Evolutionary conservation across 805 yeast species (phyloP).

Genomic region (Hemisphaericaspora nanyangensis): DNA sequence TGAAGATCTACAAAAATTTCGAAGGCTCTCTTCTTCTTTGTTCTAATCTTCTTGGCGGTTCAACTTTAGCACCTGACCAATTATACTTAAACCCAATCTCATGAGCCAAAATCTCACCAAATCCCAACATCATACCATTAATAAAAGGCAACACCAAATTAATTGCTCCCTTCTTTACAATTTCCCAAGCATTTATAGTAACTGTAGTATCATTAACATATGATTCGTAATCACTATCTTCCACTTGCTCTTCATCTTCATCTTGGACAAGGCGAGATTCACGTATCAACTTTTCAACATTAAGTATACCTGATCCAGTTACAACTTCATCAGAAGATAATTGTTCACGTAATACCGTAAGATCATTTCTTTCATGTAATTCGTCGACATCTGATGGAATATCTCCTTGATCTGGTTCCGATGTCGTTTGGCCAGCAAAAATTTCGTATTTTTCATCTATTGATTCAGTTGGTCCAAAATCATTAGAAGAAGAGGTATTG

Average conservation of each 20-base stretch:
- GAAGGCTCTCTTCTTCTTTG: conserved; percentile 17
- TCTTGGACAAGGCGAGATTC: conserved; percentile 17
- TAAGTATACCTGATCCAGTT: conserved; percentile 22
- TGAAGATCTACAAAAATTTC: conserved; percentile 14
- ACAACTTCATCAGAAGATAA: conserved; percentile 31
- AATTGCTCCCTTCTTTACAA: conserved; percentile 54
- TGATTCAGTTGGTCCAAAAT: too few relatives aligned
- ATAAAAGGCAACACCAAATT: conserved; percentile 82
- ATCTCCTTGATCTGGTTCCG: neutral
- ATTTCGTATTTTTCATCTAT: neutral
- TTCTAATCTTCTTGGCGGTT: conserved; percentile 32
- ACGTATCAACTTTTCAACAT: conserved; percentile 21
- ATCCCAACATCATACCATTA: conserved; percentile 93
- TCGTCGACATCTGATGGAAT: conserved; percentile 5
- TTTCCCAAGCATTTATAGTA: conserved; percentile 30
- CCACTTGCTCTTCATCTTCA: conserved; percentile 10
- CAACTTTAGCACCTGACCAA: conserved; percentile 68
- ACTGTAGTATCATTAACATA: conserved; percentile 1
- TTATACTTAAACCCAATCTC: conserved; percentile 80
- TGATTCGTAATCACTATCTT: conserved; percentile 8
- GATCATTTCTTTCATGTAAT: conserved; percentile 15
- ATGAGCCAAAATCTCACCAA: conserved; percentile 92
- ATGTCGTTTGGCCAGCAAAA: neutral
- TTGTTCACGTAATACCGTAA: conserved; percentile 20
- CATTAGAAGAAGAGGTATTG: too few relatives aligned